Percentiles rank a stretch among this genome's conserved stretches.
Conservation (phyloP, 2,329 filamentous ascomycete species). For the Neofusicoccum ribis region DNA sequence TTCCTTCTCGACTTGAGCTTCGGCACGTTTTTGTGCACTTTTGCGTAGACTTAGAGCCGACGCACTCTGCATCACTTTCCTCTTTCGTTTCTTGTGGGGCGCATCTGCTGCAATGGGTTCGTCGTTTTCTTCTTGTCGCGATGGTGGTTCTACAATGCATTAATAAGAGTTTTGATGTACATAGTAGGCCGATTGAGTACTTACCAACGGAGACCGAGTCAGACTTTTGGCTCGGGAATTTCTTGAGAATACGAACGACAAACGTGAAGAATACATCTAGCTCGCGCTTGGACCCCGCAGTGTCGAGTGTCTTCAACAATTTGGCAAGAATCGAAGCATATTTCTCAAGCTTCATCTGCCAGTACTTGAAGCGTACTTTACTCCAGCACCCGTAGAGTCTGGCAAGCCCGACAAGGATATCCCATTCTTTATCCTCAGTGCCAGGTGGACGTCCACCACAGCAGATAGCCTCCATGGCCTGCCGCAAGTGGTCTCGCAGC, state of each 20-base stretch:
- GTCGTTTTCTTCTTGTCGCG: neutral
- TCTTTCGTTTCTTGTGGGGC: constrained; percentile 50
- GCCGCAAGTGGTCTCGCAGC: neutral
- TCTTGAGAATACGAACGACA: neutral
- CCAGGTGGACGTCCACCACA: neutral
- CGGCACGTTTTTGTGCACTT: constrained; percentile 54
- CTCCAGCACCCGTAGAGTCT: constrained; percentile 37
- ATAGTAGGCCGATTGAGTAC: neutral
- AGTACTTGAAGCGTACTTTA: neutral
- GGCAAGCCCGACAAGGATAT: constrained; percentile 29
- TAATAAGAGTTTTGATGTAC: neutral
- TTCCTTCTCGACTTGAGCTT: constrained; percentile 45
- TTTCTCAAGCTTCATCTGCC: neutral
- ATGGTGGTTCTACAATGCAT: neutral
- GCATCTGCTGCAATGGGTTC: constrained; percentile 24
- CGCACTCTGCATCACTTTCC: constrained; percentile 46
- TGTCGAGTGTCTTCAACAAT: neutral
- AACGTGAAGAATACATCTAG: neutral
- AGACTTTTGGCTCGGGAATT: neutral
- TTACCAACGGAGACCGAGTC: neutral
- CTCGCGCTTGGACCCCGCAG: neutral
- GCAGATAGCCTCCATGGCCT: neutral
- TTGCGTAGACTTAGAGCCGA: constrained; percentile 46
- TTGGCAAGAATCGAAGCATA: neutral
- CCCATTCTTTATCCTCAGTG: constrained; percentile 23